phyloP scores from a whole-genome alignment of 805 yeast genomes.

The Lipomyces yamadae region DNA sequence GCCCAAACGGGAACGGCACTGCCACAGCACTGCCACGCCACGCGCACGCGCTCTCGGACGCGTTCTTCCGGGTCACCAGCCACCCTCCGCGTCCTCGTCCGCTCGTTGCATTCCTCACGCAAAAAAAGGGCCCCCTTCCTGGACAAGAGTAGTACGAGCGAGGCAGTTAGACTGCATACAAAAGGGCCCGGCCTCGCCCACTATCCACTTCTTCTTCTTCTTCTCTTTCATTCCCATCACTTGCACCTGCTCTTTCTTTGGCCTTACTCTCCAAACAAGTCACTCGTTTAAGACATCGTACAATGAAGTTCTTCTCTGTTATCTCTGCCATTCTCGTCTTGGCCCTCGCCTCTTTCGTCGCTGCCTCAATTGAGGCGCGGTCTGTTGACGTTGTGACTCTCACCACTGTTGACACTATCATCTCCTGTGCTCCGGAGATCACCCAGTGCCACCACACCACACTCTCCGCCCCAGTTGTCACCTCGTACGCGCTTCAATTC shows the following conservation, averaged over 20 bases:
- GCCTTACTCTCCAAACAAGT: conserved; percentile 21
- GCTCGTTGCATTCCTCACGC: too few relatives aligned
- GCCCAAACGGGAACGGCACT: too few relatives aligned
- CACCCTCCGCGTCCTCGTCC: too few relatives aligned
- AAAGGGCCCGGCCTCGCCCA: neutral
- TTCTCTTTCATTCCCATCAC: neutral
- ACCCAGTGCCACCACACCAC: conserved; percentile 54
- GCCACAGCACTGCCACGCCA: too few relatives aligned
- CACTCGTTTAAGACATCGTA: conserved; percentile 28
- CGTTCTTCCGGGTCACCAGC: too few relatives aligned
- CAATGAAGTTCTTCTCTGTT: conserved; percentile 39
- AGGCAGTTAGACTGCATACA: neutral
- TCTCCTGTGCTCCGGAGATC: conserved; percentile 53
- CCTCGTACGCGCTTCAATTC: conserved; percentile 22
- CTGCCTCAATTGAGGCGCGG: conserved; percentile 35
- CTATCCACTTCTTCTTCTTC: neutral
- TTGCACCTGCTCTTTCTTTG: neutral
- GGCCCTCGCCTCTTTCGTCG: conserved; percentile 30
- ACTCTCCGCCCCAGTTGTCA: conserved; percentile 7
- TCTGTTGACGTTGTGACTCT: conserved; percentile 38
- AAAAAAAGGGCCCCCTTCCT: too few relatives aligned
- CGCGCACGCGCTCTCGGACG: too few relatives aligned
- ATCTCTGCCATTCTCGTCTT: conserved; percentile 26
- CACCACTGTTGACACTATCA: conserved; percentile 54
- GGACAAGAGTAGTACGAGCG: too few relatives aligned